Percentiles rank a stretch among this genome's conserved stretches.
Evolutionary conservation across 2,329 filamentous ascomycete genomes (phyloP).

Genomic region (Diplodia mutila): DNA sequence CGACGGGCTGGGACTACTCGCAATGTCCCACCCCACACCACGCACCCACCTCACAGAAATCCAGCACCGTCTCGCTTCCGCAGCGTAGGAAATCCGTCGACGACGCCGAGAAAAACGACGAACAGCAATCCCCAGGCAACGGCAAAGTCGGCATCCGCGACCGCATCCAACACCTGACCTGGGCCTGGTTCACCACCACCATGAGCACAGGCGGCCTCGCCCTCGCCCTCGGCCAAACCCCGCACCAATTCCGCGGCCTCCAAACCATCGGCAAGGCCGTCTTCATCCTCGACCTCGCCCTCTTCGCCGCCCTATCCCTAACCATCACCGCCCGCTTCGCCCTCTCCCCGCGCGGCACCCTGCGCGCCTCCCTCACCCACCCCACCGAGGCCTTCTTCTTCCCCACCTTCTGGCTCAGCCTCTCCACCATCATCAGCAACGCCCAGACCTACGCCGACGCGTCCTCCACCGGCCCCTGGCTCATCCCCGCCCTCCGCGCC

Average conservation of each 20-base stretch:
- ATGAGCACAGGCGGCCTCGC: slow-evolving; percentile 55
- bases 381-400: slow-evolving; percentile 58
- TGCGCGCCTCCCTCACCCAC: slow-evolving; percentile 52
- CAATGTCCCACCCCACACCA: neutral
- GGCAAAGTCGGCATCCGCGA: slow-evolving; percentile 27
- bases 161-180: slow-evolving; percentile 48
- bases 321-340: slow-evolving; percentile 50
- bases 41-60: neutral
- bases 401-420: slow-evolving; percentile 47
- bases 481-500: slow-evolving; percentile 44
- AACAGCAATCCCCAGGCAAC: neutral
- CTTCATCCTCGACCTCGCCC: slow-evolving; percentile 55
- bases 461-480: slow-evolving; percentile 43
- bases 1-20: neutral
- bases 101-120: neutral
- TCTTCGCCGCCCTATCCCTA: slow-evolving; percentile 44
- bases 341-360: slow-evolving; percentile 45
- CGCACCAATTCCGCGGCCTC: slow-evolving; percentile 53
- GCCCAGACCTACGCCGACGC: slow-evolving; percentile 45
- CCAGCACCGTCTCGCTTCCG: neutral
- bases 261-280: slow-evolving; percentile 56
- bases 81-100: neutral
- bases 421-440: slow-evolving; percentile 50
- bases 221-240: slow-evolving; percentile 48
- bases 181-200: slow-evolving; percentile 53